Percentiles rank a stretch among this genome's conserved stretches.
phyloP scores from a whole-genome alignment of 2,329 filamentous ascomycete genomes.

The Epichloe sibirici region DNA sequence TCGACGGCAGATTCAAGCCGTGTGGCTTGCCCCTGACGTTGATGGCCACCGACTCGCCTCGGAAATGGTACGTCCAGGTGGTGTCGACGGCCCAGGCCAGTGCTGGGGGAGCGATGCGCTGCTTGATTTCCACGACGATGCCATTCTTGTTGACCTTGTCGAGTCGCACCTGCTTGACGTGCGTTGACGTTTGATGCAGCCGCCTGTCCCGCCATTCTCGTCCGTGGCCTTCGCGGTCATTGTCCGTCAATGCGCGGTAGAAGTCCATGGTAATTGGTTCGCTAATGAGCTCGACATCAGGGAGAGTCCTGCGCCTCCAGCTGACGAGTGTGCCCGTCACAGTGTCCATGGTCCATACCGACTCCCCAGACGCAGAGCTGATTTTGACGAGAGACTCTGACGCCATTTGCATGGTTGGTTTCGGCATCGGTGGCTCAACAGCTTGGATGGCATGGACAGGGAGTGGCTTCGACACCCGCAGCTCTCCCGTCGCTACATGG shows the following conservation, averaged over 20 bases:
- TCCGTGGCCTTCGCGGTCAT: slow-evolving; percentile 46
- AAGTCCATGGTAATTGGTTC: slow-evolving; percentile 38
- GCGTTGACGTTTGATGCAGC: slow-evolving; percentile 32
- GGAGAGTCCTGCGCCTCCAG: slow-evolving; percentile 23
- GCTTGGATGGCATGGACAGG: slow-evolving; percentile 15
- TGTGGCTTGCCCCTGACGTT: slow-evolving; percentile 34
- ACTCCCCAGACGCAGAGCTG: slow-evolving; percentile 20
- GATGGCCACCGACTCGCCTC: slow-evolving; percentile 33
- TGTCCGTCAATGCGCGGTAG: slow-evolving; percentile 55
- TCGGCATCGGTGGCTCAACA: slow-evolving; percentile 8
- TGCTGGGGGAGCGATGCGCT: slow-evolving; percentile 48
- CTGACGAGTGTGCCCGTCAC: slow-evolving; percentile 28
- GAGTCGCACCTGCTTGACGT: slow-evolving; percentile 26
- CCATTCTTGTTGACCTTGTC: slow-evolving; percentile 19
- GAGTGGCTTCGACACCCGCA: slow-evolving; percentile 25
- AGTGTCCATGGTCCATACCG: slow-evolving; percentile 32
- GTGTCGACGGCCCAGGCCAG: slow-evolving; percentile 47
- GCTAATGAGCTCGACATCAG: slow-evolving; percentile 28
- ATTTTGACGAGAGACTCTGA: slow-evolving; percentile 18
- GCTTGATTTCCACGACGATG: slow-evolving; percentile 31
- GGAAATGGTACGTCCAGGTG: slow-evolving; percentile 43
- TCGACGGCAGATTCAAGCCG: slow-evolving; percentile 38
- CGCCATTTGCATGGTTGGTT: slow-evolving; percentile 12
- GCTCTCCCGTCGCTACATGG: slow-evolving; percentile 37
- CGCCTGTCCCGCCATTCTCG: slow-evolving; percentile 41